Conservation (phyloP, 805 yeast genomes). For the Kodamaea laetipori region DNA sequence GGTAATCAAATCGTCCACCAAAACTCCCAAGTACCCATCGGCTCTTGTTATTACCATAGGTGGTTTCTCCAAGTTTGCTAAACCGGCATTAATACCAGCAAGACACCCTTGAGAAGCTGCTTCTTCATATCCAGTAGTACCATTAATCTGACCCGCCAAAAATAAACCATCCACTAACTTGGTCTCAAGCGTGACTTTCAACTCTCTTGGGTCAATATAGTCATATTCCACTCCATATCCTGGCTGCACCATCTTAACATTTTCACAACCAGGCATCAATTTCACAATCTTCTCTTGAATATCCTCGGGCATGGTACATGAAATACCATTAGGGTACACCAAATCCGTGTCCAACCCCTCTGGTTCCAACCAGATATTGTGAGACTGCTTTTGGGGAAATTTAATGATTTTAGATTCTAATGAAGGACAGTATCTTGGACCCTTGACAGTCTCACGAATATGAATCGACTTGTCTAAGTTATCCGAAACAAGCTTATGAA, state of each 20-base stretch:
- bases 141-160: slow-evolving; percentile 96
- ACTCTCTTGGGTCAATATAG: slow-evolving; percentile 90
- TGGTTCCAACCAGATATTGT: slow-evolving; percentile 93
- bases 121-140: slow-evolving; percentile 98
- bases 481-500: slow-evolving; percentile 67
- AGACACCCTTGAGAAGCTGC: slow-evolving; percentile 96
- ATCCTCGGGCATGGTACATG: slow-evolving; percentile 95
- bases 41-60: slow-evolving; percentile 62
- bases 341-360: slow-evolving; percentile 86
- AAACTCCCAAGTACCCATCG: slow-evolving; percentile 89
- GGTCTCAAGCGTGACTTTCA: slow-evolving; percentile 76
- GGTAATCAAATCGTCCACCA: slow-evolving; percentile 90
- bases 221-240: slow-evolving; percentile 99
- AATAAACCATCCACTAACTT: slow-evolving; percentile 74
- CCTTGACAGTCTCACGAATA: slow-evolving; percentile 89
- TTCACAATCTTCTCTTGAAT: slow-evolving; percentile 74
- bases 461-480: slow-evolving; percentile 86
- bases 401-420: slow-evolving; percentile 85
- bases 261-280: slow-evolving; percentile 85
- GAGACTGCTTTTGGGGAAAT: slow-evolving; percentile 74
- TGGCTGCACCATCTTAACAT: slow-evolving; percentile 86
- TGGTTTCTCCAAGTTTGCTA: slow-evolving; percentile 45
- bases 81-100: slow-evolving; percentile 95
- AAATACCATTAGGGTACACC: slow-evolving; percentile 96
- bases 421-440: slow-evolving; percentile 97